phyloP scores from a whole-genome alignment of 2,329 filamentous ascomycete species.

The Aspergillus neoniger region DNA sequence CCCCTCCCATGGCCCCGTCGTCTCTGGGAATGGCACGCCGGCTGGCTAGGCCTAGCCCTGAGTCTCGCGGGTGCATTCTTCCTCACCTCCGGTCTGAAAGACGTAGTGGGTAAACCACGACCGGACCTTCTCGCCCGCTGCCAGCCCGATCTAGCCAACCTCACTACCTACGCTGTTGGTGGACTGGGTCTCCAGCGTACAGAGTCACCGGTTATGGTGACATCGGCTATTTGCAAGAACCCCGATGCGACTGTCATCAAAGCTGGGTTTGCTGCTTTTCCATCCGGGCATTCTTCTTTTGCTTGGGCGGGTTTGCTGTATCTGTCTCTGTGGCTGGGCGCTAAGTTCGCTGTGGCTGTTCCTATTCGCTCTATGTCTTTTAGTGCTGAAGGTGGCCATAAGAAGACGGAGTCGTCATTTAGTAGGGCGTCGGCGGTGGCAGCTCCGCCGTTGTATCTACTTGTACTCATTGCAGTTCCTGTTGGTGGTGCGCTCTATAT shows the following conservation, averaged over 20 bases:
- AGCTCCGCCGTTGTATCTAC: not conserved
- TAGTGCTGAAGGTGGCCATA: too few species aligned
- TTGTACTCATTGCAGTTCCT: not conserved
- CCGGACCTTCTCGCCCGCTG: slow-evolving; percentile 6
- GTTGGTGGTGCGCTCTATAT: not conserved
- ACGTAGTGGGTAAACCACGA: slow-evolving; percentile 4
- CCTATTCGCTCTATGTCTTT: not conserved
- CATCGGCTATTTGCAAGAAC: not conserved
- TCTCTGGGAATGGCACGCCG: slow-evolving; percentile 1
- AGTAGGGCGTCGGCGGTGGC: not conserved
- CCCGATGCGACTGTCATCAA: not conserved
- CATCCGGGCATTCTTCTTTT: slow-evolving; percentile 1
- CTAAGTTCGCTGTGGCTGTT: not conserved
- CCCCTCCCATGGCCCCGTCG: not conserved
- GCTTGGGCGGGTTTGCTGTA: slow-evolving; percentile 4
- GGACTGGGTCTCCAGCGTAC: not conserved
- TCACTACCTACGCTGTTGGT: not conserved
- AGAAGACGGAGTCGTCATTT: too few species aligned
- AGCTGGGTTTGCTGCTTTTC: slow-evolving; percentile 1
- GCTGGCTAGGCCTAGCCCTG: not conserved
- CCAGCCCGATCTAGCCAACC: not conserved
- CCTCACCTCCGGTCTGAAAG: slow-evolving; percentile 5
- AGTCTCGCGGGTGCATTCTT: slow-evolving; percentile 7
- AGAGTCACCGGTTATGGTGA: not conserved
- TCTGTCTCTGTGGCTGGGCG: not conserved